phyloP scores from a whole-genome alignment of 805 yeast species.

The Yamadazyma sp. region DNA sequence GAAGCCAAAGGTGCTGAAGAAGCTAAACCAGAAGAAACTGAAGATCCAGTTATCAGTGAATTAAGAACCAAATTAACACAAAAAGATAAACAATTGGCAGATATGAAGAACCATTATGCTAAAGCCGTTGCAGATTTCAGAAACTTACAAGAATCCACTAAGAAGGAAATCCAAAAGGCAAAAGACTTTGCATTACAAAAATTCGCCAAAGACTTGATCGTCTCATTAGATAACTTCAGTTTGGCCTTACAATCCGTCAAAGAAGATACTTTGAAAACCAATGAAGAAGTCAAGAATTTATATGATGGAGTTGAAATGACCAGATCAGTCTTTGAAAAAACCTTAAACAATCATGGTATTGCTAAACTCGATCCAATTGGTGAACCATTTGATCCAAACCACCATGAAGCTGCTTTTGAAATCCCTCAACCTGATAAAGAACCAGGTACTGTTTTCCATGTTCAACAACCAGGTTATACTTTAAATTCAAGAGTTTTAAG shows the following conservation, averaged over 20 bases:
- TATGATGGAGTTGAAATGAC: slow-evolving; percentile 92
- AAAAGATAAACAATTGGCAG: slow-evolving; percentile 73
- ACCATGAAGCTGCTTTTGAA: slow-evolving; percentile 91
- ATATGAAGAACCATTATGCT: slow-evolving; percentile 76
- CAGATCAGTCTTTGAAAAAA: slow-evolving; percentile 78
- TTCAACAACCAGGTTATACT: slow-evolving; percentile 86
- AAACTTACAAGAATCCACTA: slow-evolving; percentile 85
- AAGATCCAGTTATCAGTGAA: slow-evolving; percentile 22
- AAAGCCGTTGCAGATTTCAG: slow-evolving; percentile 91
- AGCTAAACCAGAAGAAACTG: slow-evolving; percentile 9
- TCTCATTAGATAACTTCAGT: slow-evolving; percentile 85
- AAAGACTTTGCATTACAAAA: slow-evolving; percentile 88
- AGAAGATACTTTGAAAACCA: slow-evolving; percentile 55
- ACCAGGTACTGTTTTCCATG: slow-evolving; percentile 90
- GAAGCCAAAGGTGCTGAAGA: slow-evolving; percentile 2
- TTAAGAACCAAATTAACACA: slow-evolving; percentile 52
- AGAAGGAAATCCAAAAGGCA: slow-evolving; percentile 82
- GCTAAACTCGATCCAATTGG: slow-evolving; percentile 79
- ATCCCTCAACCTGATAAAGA: slow-evolving; percentile 82
- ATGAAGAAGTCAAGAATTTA: slow-evolving; percentile 66
- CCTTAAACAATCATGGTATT: slow-evolving; percentile 77
- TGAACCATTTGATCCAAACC: slow-evolving; percentile 84
- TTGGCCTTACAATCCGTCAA: slow-evolving; percentile 77
- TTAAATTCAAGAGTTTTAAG: slow-evolving; percentile 84
- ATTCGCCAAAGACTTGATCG: slow-evolving; percentile 85